These are phyloP conservation scores for Canavalia gladiata DNA, from an alignment of 306 rosid species.

Conservation along the genomic window DNA sequence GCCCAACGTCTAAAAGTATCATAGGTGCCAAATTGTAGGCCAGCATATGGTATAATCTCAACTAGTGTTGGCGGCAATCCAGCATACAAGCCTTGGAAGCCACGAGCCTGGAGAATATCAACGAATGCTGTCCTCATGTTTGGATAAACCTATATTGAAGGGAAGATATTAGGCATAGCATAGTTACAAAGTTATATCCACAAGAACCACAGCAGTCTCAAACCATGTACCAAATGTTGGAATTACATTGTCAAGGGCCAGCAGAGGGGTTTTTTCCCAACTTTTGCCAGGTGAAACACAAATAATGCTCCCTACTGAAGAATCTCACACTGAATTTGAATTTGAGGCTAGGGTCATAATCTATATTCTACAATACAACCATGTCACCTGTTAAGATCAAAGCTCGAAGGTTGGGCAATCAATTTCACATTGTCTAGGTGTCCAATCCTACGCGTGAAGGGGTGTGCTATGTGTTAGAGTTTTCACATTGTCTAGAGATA, in stretches of 20 bases:
- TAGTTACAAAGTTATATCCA: conserved; percentile 4
- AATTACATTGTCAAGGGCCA: conserved; percentile 33
- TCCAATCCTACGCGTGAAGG: no score
- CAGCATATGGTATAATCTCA: conserved; percentile 98
- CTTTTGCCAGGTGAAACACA: conserved; percentile 36
- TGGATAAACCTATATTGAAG: conserved; percentile 78
- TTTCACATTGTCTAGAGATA: no score
- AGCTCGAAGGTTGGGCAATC: not conserved
- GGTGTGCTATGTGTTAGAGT: no score
- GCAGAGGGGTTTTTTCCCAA: not conserved
- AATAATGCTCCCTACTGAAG: not conserved
- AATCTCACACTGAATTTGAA: not conserved
- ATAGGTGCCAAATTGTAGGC: conserved; percentile 93
- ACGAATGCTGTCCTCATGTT: conserved; percentile 85
- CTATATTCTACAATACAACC: conserved; percentile 17
- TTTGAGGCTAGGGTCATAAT: conserved; percentile 29
- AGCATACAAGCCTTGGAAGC: conserved; percentile 86
- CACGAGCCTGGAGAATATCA: conserved; percentile 76
- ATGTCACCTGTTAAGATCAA: not conserved
- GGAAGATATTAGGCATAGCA: conserved; percentile 36
- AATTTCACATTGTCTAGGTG: not conserved
- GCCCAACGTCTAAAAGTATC: conserved; percentile 96
- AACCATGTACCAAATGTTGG: conserved; percentile 7
- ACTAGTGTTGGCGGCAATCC: conserved; percentile 96
- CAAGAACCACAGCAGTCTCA: conserved; percentile 7